Evolutionary conservation across 495 filamentous ascomycete species (phyloP).

Genomic region (Tuber aestivum): DNA sequence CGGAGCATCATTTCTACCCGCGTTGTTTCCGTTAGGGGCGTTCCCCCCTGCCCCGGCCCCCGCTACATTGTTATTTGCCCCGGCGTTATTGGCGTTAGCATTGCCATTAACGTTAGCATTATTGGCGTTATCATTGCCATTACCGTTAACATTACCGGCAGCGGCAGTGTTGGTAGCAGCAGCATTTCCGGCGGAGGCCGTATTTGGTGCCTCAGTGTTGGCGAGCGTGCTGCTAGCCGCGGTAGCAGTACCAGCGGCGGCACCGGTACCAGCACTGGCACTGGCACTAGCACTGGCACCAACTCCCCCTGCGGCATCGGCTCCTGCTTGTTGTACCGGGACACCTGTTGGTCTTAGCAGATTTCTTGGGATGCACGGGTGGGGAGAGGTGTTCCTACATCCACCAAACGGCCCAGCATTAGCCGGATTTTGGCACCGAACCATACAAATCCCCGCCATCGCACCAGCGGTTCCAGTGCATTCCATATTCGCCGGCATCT

Average conservation of each 20-base stretch:
- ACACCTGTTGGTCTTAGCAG: neutral
- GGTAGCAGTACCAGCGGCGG: neutral
- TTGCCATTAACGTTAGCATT: neutral
- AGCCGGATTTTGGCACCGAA: conserved; percentile 54
- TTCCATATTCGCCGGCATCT: conserved; percentile 58
- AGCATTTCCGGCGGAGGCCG: neutral
- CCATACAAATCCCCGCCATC: conserved; percentile 54
- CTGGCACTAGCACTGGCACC: neutral
- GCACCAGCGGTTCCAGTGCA: conserved; percentile 53
- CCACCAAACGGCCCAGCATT: conserved; percentile 59
- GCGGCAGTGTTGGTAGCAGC: neutral
- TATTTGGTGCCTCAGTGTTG: neutral
- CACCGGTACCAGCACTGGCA: neutral
- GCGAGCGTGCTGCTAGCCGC: neutral
- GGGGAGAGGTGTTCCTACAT: conserved; percentile 15
- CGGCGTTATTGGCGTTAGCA: neutral
- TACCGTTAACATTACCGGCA: neutral
- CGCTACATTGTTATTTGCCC: neutral
- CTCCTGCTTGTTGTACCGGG: neutral
- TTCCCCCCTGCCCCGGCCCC: neutral
- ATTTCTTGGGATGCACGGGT: neutral
- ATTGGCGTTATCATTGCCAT: neutral
- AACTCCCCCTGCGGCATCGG: neutral
- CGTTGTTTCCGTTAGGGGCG: neutral
- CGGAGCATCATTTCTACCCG: neutral